Base-by-base conservation (phyloP, 2,329 filamentous ascomycete genomes). In the Alternaria burnsii region DNA sequence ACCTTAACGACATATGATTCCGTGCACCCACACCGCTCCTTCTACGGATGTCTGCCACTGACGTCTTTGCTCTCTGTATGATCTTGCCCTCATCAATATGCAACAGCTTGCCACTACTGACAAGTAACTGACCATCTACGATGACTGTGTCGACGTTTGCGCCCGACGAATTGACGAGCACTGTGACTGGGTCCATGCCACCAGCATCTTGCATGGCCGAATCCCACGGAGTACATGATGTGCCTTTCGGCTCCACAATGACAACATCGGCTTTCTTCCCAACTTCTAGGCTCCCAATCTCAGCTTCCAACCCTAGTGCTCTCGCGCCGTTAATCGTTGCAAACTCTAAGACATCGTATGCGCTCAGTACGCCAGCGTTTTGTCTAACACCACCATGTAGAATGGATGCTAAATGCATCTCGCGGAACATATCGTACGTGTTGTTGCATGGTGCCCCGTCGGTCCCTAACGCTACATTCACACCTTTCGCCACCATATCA, bases 181-280 rank as follows among this genome's bases (percentile, higher is more conserved):
- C 44, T 14, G 78, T 81, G n/a, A 81, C 71, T 0, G 81, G 77
- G 58, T 77, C 76, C 1, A 78, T 60, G 0, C 78, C 78, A 62
- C 69, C 32, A 52, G n/a, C 42, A n/a, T 40, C 5, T 20, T 77
- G 58, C 47, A 76, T 68, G 3, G 55, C 59, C 28, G 76, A 74
- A 47, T 79, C 77, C 73, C 77, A 82, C 2, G 80, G 81, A 59
- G 78, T 76, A 24, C 66, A 71, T n/a, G 76, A 69, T 8, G 78
- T 68, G 1, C 74, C 74, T 14, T 72, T 69, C 3, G 73, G 66
- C 46, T 76, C 36, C 66, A 72, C 62, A 26, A 71, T 72, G 2
- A 81, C 79, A 40, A 82, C 75, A 57, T 82, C 79, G 0, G 80
- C 79, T 58, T 80, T 81, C 69, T 81, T 82, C 1, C 78, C 79